A percentile compares a stretch with the other conserved stretches of the same genome.
Conservation (phyloP, 75 land plant genomes). For the Pinus taeda region DNA sequence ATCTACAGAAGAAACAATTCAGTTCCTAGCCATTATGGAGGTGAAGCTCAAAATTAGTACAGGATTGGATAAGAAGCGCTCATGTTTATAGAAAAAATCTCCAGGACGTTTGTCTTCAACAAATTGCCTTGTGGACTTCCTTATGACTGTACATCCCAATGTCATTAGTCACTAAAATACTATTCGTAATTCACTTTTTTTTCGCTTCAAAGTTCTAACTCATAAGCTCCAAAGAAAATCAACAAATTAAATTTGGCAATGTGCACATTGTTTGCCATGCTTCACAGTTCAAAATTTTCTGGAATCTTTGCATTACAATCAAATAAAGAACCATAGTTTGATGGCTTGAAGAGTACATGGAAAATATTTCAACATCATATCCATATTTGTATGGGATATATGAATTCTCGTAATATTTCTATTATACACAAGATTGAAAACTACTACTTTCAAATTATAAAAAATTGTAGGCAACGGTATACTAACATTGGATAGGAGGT, state of each 20-base stretch:
- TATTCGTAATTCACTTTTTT: neutral
- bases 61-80: too few relatives aligned
- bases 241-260: neutral
- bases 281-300: neutral
- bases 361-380: neutral
- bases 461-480: neutral
- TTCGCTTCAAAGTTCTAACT: neutral
- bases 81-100: too few relatives aligned
- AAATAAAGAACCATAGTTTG: neutral
- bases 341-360: neutral
- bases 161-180: neutral
- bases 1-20: too few relatives aligned
- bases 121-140: too few relatives aligned
- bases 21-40: too few relatives aligned
- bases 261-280: neutral
- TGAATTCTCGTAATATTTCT: neutral
- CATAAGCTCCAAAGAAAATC: neutral
- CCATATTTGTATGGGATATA: neutral
- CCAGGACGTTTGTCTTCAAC: too few relatives aligned
- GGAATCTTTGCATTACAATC: neutral
- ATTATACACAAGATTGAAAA: neutral
- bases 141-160: too few relatives aligned
- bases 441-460: neutral
- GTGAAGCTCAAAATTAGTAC: too few relatives aligned
- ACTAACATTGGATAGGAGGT: constrained; percentile 81